phyloP scores from a whole-genome alignment of 129 eudicot genomes.

The Ambrosia trifida region DNA sequence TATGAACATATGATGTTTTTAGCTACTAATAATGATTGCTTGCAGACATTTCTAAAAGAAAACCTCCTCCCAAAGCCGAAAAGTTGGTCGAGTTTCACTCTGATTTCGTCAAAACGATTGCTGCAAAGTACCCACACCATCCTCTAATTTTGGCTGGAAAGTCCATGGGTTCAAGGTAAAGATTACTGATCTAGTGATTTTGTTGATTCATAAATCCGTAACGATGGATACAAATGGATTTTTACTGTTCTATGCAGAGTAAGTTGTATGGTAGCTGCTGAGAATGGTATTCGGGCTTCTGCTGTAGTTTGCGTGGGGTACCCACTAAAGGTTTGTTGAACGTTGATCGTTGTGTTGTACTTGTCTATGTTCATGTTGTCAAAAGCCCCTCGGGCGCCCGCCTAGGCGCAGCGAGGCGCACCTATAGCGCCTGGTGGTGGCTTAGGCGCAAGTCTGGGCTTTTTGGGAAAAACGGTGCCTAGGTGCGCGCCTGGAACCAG shows the following conservation, averaged over 20 bases:
- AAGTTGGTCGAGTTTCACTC: slow-evolving; percentile 75
- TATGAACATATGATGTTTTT: slow-evolving; percentile 6
- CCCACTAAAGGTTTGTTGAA: slow-evolving; percentile 69
- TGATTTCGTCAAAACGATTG: slow-evolving; percentile 50
- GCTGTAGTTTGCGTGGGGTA: slow-evolving; percentile 84
- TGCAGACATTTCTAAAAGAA: slow-evolving; percentile 59
- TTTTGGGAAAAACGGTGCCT: too few relatives aligned
- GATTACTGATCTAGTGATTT: neutral
- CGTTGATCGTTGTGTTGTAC: neutral
- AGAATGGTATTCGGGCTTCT: slow-evolving; percentile 45
- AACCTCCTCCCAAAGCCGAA: slow-evolving; percentile 88
- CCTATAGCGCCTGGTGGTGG: too few relatives aligned
- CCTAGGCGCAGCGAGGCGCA: too few relatives aligned
- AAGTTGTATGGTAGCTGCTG: slow-evolving; percentile 86
- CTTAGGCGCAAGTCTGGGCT: too few relatives aligned
- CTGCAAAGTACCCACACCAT: slow-evolving; percentile 60
- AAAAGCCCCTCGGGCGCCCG: too few relatives aligned
- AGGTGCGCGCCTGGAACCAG: too few relatives aligned
- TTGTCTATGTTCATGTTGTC: too few relatives aligned
- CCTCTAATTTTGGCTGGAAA: slow-evolving; percentile 83
- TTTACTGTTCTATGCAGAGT: slow-evolving; percentile 46
- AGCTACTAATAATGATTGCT: slow-evolving; percentile 8
- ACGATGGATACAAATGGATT: neutral
- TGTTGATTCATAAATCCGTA: neutral
- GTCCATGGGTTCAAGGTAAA: slow-evolving; percentile 93